Conservation (phyloP, 306 rosid species). For the Rosa chinensis region DNA sequence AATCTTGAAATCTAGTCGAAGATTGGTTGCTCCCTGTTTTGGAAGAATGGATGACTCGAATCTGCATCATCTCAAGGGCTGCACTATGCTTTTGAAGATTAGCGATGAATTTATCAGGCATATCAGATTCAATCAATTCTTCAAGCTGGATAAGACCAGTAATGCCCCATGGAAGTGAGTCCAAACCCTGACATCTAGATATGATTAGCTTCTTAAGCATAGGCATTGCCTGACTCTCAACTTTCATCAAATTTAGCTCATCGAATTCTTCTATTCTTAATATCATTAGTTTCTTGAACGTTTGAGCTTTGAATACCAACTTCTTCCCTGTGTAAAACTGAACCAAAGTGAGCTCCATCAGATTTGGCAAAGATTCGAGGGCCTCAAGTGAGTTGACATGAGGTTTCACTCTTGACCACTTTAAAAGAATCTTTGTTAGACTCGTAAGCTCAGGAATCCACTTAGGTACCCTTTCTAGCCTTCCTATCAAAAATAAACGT, state of each 20-base stretch:
- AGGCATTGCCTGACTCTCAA: not conserved
- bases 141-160: not conserved
- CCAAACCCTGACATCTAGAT: not conserved
- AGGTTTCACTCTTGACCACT: not conserved
- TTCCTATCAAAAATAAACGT: not conserved
- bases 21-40: too few species aligned
- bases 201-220: constrained; percentile 3
- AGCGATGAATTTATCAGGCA: not conserved
- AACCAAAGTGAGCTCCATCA: not conserved
- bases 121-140: not conserved
- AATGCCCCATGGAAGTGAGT: not conserved
- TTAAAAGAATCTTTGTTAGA: constrained; percentile 1
- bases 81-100: not conserved
- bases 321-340: not conserved
- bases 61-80: not conserved
- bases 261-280: not conserved
- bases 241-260: not conserved
- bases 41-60: too few species aligned
- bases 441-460: constrained; percentile 3
- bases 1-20: too few species aligned
- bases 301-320: not conserved
- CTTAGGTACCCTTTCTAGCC: not conserved
- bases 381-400: not conserved
- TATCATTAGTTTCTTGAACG: not conserved
- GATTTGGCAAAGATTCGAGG: not conserved